These are phyloP conservation scores for Jatropha multifida DNA, from an alignment of 441 rosid genomes.

Conservation along the genomic window DNA sequence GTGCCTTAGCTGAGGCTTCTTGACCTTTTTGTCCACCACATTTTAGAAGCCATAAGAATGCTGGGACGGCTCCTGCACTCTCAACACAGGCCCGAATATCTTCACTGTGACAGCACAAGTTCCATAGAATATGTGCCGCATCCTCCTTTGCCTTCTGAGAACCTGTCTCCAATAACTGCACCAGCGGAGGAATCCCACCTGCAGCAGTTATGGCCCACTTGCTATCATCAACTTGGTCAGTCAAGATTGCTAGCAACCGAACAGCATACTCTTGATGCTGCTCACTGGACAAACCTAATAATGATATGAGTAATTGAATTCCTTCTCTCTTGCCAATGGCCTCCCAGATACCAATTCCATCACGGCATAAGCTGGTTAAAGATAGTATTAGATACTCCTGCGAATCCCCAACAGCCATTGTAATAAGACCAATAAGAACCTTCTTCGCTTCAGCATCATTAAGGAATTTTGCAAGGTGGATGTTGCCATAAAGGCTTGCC, in stretches of 20 bases:
- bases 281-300: constrained; percentile 81
- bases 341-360: constrained; percentile 65
- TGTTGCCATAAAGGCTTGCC: constrained; percentile 81
- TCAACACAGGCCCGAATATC: constrained; percentile 88
- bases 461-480: constrained; percentile 45
- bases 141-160: constrained; percentile 83
- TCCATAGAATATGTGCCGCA: constrained; percentile 78
- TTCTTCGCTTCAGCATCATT: constrained; percentile 70
- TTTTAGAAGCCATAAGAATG: constrained; percentile 68
- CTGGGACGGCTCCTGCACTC: constrained; percentile 81
- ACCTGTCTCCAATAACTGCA: constrained; percentile 72
- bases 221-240: constrained; percentile 84
- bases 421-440: constrained; percentile 69
- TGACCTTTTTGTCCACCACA: constrained; percentile 73
- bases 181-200: constrained; percentile 92
- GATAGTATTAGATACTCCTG: constrained; percentile 64
- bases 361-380: constrained; percentile 56
- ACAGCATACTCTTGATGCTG: constrained; percentile 78
- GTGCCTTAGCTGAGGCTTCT: constrained; percentile 67
- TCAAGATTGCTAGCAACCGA: constrained; percentile 68
- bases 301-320: constrained; percentile 71
- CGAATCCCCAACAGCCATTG: constrained; percentile 56
- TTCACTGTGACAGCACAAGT: constrained; percentile 78
- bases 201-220: constrained; percentile 98
- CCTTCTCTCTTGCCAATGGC: constrained; percentile 84